Evolutionary conservation across 805 yeast genomes (phyloP).

Genomic region (Yarrowia yakushimensis): DNA sequence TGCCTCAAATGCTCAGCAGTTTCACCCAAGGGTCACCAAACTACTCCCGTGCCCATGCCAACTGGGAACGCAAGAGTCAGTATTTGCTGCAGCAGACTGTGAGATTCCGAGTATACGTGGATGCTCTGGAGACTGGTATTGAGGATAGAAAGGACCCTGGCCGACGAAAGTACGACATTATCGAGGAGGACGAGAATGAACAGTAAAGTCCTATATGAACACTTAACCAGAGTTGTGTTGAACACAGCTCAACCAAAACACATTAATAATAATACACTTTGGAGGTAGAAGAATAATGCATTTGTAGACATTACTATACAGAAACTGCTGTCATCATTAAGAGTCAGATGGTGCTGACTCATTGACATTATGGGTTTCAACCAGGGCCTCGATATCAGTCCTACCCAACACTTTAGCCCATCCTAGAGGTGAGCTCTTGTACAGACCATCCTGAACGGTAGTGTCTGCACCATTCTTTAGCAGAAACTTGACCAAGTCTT

Average conservation of each 20-base stretch:
- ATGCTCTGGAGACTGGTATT: slow-evolving; percentile 31
- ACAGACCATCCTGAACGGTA: background rate
- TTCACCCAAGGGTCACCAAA: slow-evolving; percentile 35
- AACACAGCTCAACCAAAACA: background rate
- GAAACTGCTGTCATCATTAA: too few relatives aligned
- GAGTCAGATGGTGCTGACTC: background rate
- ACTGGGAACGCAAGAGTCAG: slow-evolving; percentile 39
- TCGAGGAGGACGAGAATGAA: slow-evolving; percentile 3
- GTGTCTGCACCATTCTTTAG: background rate
- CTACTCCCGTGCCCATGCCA: slow-evolving; percentile 34
- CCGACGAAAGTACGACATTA: background rate
- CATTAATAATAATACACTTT: too few relatives aligned
- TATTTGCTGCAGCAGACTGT: slow-evolving; percentile 35
- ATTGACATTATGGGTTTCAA: background rate
- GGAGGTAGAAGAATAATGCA: too few relatives aligned
- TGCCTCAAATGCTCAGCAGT: slow-evolving; percentile 40
- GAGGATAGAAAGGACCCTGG: slow-evolving; percentile 19
- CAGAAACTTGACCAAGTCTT: slow-evolving; percentile 1
- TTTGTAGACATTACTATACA: too few relatives aligned
- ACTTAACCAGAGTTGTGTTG: background rate
- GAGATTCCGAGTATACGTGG: slow-evolving; percentile 35
- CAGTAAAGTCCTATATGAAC: background rate
- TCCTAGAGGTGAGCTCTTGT: background rate
- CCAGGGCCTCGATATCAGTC: background rate
- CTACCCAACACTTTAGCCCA: slow-evolving; percentile 1